phyloP scores from a whole-genome alignment of 1,284 basidiomycete genomes.

The Microbotryum intermedium region DNA sequence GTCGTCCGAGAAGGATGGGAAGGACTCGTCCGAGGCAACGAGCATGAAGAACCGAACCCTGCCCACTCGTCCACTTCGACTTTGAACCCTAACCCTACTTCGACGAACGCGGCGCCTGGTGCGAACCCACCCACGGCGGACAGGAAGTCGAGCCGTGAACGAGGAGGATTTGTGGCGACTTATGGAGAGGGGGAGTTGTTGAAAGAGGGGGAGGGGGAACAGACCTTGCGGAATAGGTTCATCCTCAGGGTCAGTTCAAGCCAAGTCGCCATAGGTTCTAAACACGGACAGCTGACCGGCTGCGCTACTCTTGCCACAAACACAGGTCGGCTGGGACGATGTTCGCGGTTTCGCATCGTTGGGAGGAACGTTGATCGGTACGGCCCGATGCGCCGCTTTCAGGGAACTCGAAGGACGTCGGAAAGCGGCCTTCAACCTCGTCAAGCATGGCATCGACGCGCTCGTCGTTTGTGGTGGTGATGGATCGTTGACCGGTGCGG shows the following conservation, averaged over 20 bases:
- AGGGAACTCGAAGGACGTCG: slow-evolving; percentile 77
- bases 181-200: slow-evolving; percentile 88
- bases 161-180: slow-evolving; percentile 41
- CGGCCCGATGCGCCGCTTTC: slow-evolving; percentile 81
- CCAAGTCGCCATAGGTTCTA: too few species aligned
- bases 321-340: slow-evolving; percentile 87
- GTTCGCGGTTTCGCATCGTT: slow-evolving; percentile 81
- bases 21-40: slow-evolving; percentile 61
- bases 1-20: slow-evolving; percentile 96
- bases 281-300: not conserved
- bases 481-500: slow-evolving; percentile 90
- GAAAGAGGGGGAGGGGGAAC: slow-evolving; percentile 82
- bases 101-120: slow-evolving; percentile 2
- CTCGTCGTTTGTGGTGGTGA: slow-evolving; percentile 96
- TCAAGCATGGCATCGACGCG: slow-evolving; percentile 93
- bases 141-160: not conserved
- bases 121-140: not conserved
- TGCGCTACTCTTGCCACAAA: too few species aligned
- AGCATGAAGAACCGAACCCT: slow-evolving; percentile 1
- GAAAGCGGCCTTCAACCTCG: slow-evolving; percentile 78
- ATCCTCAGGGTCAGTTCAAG: slow-evolving; percentile 61
- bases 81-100: not conserved
- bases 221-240: slow-evolving; percentile 72
- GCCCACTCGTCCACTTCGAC: not conserved
- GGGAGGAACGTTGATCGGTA: slow-evolving; percentile 95